These are phyloP conservation scores for Echinosophora koreensis DNA, from an alignment of 306 rosid species.

Conservation along the genomic window DNA sequence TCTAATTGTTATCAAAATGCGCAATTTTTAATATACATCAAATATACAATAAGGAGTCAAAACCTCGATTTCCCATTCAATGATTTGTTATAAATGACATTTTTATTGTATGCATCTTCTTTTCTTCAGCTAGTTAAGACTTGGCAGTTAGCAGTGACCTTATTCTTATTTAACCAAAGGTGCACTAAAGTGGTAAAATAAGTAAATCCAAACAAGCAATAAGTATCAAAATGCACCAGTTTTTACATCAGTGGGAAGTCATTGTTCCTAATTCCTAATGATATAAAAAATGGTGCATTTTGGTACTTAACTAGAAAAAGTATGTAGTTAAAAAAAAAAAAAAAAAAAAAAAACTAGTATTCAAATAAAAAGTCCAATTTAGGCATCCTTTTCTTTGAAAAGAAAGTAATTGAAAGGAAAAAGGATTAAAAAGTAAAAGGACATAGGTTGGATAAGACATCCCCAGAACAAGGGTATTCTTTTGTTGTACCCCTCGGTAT, in stretches of 20 bases:
- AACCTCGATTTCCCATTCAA: conserved; percentile 2
- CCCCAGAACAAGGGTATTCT: background rate
- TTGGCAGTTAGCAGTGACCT: conserved; percentile 24
- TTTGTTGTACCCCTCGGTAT: too few relatives aligned
- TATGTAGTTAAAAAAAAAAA: background rate
- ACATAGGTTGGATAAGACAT: background rate
- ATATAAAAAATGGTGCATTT: background rate
- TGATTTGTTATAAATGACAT: background rate
- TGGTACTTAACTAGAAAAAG: background rate
- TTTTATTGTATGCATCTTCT: background rate
- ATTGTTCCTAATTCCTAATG: background rate
- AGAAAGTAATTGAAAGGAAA: background rate
- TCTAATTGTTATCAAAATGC: conserved; percentile 16
- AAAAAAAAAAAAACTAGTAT: background rate
- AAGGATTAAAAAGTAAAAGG: background rate
- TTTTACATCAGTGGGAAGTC: background rate
- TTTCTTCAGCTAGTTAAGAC: conserved; percentile 34
- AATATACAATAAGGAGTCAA: background rate
- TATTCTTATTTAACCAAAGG: conserved; percentile 8
- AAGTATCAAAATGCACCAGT: background rate
- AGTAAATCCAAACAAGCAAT: background rate
- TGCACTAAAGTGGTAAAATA: background rate
- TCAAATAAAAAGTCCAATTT: background rate
- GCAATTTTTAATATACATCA: background rate
- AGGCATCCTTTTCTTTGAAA: background rate